Base-by-base conservation (phyloP, 2,329 filamentous ascomycete species). In the Xylaria sp. region DNA sequence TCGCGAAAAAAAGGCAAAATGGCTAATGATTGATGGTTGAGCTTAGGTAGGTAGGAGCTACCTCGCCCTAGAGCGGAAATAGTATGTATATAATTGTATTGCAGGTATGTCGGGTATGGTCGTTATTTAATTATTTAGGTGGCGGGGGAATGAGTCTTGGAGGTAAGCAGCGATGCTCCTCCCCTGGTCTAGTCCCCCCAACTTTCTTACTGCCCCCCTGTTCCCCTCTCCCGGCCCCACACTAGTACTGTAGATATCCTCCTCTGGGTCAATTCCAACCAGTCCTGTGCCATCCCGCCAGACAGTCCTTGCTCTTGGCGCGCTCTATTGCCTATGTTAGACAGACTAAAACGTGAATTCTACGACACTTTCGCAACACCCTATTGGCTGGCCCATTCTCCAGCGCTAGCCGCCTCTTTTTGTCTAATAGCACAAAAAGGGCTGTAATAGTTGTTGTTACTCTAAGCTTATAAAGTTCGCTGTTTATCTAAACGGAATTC, bases 111-210 rank as follows among this genome's bases (percentile, higher is more conserved):
- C 28, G 28, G 28, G 28, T 28, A 28, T 28, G 3, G 54, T 51
- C 50, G 28, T 56, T 69, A 57, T 58, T 62, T 20, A 62, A 37
- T 68, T 71, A 71, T 69, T 65, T 64, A 57, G 66, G 69, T 68
- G 63, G 66, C 63, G 66, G 66, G 65, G 65, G 66, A 65, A 63
- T 60, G 62, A 57, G 41, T 54, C 50, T 54, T 54, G 65, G 64
- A 65, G 63, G 61, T 18, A 5, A 32, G 41, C 46, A 23, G 34
- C 46, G 15, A n/a, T n/a, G 41, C 18, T n/a, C 13, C 15, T 46
- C 13, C 41, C 41, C 41, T 46, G 41, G 41, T 25, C 18, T 57
- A 13, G 37, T 51, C 28, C 18, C 28, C 28, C 28, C 28, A 28
- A 6, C 28, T 28, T 28, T 28, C 28, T 28, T 28, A 28, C 28